Base-by-base conservation (phyloP, 495 filamentous ascomycete species). In the Massariosphaeria phaeospora region DNA sequence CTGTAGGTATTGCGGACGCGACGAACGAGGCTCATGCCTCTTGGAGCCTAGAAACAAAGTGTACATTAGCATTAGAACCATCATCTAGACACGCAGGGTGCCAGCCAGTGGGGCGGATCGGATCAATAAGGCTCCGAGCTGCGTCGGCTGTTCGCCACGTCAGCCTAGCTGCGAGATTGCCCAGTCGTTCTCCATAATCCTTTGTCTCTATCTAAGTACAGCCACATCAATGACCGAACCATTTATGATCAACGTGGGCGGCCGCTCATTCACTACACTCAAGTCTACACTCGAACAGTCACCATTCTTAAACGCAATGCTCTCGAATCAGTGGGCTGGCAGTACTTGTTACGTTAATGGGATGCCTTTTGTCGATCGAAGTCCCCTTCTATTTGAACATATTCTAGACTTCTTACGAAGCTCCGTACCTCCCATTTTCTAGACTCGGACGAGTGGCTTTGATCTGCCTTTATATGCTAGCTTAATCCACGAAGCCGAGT, bases 1-100 rank as follows among this genome's bases (percentile, higher is more conserved):
- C 35, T 39, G 35, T 39, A 39, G 35, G 35, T 39, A 39, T 39
- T n/a, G n/a, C 35, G n/a, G 35, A 39, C n/a, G 35, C 35, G 35
- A 39, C 35, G n/a, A 7, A 39, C n/a, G n/a, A 39, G 35, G 35
- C 20, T 6, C n/a, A 39, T 6, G 20, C 6, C 35, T 18, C 20
- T 18, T 39, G 35, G 20, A 39, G 35, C 35, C 35, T 39, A 39
- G 35, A 39, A 39, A 39, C n/a, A 39, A 6, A 15, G n/a, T 39
- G 5, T 39, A 15, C 35, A 39, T 39, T 39, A 39, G 35, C 20
- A 39, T 39, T 15, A 39, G 35, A 39, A 39, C 35, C 5, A 39
- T 39, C 20, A 39, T 39, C 35, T 39, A 39, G 35, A 39, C 20
- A 15, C 13, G 35, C 35, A 6, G 5, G 35, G 13, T 5, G 20